Conservation (phyloP, 106 monocot species). For the Phalaenopsis equestris region DNA sequence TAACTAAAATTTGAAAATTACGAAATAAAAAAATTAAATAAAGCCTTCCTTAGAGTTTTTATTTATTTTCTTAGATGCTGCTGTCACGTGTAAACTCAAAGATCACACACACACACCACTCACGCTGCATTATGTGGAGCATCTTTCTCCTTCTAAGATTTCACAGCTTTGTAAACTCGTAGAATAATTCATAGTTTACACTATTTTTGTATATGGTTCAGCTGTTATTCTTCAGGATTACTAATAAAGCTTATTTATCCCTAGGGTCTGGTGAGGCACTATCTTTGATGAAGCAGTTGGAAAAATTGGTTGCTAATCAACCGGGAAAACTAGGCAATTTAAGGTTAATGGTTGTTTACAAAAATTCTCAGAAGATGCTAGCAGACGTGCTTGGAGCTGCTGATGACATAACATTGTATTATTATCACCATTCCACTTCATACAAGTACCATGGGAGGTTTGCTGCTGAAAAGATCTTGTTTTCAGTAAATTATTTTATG, state of each 20-base stretch:
- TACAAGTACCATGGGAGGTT: slow-evolving; percentile 70
- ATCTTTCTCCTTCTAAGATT: background rate
- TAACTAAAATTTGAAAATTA: no score
- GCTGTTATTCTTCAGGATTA: background rate
- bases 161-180: background rate
- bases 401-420: slow-evolving; percentile 60
- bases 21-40: no score
- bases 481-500: slow-evolving; percentile 47
- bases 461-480: slow-evolving; percentile 55
- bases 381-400: slow-evolving; percentile 63
- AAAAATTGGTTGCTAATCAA: slow-evolving; percentile 21
- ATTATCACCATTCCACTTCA: slow-evolving; percentile 47
- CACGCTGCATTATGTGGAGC: background rate
- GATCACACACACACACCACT: background rate
- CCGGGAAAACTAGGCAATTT: slow-evolving; percentile 34
- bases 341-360: slow-evolving; percentile 71
- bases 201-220: background rate
- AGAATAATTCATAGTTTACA: background rate
- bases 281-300: slow-evolving; percentile 64
- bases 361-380: slow-evolving; percentile 69
- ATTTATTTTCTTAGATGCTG: background rate
- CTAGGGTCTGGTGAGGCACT: slow-evolving; percentile 92
- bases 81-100: background rate
- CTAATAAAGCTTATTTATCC: background rate
- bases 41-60: background rate